Evolutionary conservation across 768 basidiomycete genomes (phyloP), one percentile per base, ranked within the genome.

Genomic region (Hypholoma sublateritium): DNA sequence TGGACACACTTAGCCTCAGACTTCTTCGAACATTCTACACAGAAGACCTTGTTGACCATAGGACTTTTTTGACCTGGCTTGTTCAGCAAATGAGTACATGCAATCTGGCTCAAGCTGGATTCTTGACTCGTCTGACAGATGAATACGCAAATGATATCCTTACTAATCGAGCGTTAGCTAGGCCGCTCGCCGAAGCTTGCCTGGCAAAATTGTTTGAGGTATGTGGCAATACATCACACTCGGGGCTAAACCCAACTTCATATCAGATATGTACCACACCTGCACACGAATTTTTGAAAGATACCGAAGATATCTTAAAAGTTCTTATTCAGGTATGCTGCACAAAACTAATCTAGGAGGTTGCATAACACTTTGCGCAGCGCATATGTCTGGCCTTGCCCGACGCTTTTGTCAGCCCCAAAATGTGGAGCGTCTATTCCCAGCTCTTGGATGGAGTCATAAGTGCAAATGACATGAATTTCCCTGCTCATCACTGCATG

Each of bases 81-180:
- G 86, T 90, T 17, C 84, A 88, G 56, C 89, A 92, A 65, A 85
- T 90, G 82, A 66, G 69, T n/a, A 77, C 75, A 3, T 91, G 87
- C 65, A 93, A 93, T 67, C 80, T 93, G 24, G 91, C 92, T 2
- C 91, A 94, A 72, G 82, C 84, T 13, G 87, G 86, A 3, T 93
- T 94, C 65, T 72, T 93, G 12, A 82, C 81, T 24, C 81, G 87
- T 49, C 72, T 94, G n/a, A 83, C 81, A 5, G 89, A 93, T 62
- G 91, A 93, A 67, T 93, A 93, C 68, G 70, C 91, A 4, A 83
- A 85, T 44, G 89, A 84, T 19, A 81, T 93, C 68, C 69, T 87
- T 13, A 71, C 72, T 14, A 86, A 79, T 62, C 83, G 90, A n/a
- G 82, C 89, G 0, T 74, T 93, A 49, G 76, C 86, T 12, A 81